Base-by-base conservation (phyloP, 768 basidiomycete genomes). In the Mycena rebaudengoi region DNA sequence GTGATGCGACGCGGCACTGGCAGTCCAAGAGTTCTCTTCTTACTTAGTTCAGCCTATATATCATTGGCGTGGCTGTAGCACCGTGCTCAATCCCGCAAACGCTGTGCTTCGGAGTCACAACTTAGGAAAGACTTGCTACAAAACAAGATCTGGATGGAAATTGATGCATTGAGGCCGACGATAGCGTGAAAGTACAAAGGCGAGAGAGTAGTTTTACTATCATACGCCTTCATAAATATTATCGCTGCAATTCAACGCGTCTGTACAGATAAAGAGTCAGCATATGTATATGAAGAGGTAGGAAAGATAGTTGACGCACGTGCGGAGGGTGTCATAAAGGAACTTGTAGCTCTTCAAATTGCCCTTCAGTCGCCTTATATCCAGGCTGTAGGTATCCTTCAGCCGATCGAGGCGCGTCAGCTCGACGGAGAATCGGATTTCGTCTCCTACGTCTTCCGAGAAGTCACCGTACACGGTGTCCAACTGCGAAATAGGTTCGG, bases 361-460 rank as follows among this genome's bases (percentile, higher is more conserved):
- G 12, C 96, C 96, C 76, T 92, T 94, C 74, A 97, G 74, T 56
- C 96, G 82, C 65, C 96, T 85, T 70, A 98, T 91, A 75, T 98
- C 96, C 51, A 98, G 82, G 75, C 90, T 90, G 72, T 92, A 95
- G 30, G 94, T 92, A 63, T 89, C 91, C 60, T 89, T 88, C 59
- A 98, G 82, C 58, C 92, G 88, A 68, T 90, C 89, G 61, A 99
- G 81, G 66, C 89, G 83, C 21, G 96, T 98, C 40, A 99, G 79
- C 80, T 99, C 97, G 60, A 98, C 89, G 5, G 90, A 92, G 79
- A 98, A 97, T 60, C 92, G 88, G 60, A 99, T 93, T 83, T 98
- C 96, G 70, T 93, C 96, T 33, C 91, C 91, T 35, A 86, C 82
- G 71, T 98, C 96, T 60, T 91, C 85, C 6, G 84, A 72, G 35